Evolutionary conservation across 176 grass and related monocot genomes (phyloP), one percentile per base, ranked within the genome.

Genomic region (Metroxylon sagu): DNA sequence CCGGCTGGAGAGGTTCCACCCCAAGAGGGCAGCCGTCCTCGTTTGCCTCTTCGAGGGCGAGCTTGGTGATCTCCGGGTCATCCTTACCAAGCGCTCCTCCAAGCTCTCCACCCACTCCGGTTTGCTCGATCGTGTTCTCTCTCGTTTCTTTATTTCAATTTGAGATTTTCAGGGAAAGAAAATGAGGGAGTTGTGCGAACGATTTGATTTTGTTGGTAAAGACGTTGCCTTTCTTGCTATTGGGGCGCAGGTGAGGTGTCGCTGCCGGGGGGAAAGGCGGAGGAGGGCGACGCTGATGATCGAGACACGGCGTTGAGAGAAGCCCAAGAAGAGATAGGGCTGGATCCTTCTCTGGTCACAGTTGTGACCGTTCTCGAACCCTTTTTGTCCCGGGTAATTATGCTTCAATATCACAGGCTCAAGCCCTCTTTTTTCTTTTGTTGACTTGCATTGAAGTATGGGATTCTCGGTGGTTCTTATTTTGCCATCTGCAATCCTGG

Each of bases 81-180:
- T 89, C 58, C 81, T 89, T 71, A 89, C 86, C 54, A 81, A 85
- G 62, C 86, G 86, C 53, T 77, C 86, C 19, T 80, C 73, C 54
- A 75, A 75, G 5, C 81, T 85, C 57, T 85, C 86, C 49, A 75
- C 77, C 10, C 86, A 89, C 66, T 85, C 86, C 26, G 86, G 86
- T 89, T 59, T 43, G 35, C 35, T 43, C 35, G 35, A 43, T 43
- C 35, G 35, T 14, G 35, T 14, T 43, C 35, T 43, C n/a, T 29
- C 2, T 52, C 25, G n/a, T 16, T 53, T 54, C 3, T 39, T 21
- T 27, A 4, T 50, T 25, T 18, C 12, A 35, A 2, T 55, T 65
- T 21, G 7, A 60, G 16, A 15, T 2, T 57, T 18, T 6, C 4
- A 21, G 59, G 18, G 27, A 43, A 19, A 25, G 23, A 31, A 5